A percentile compares a stretch with the other conserved stretches of the same genome.
Evolutionary conservation across 2,329 filamentous ascomycete genomes (phyloP).

Genomic region (Fusarium palustre): DNA sequence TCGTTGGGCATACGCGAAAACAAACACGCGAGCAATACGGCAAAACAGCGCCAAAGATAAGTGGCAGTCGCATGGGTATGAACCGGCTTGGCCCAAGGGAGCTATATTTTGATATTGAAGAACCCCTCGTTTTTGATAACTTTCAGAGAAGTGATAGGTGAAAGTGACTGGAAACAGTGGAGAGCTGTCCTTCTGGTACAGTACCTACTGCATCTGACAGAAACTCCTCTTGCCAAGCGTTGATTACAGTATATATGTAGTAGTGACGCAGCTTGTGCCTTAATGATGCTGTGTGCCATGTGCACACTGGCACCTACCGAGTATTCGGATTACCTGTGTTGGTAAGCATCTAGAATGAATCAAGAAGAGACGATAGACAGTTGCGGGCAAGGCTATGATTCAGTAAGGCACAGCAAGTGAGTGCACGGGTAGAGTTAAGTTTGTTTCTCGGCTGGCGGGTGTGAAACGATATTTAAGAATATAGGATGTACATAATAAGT

Average conservation of each 20-base stretch:
- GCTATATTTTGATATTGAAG: neutral
- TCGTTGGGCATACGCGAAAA: conserved; percentile 16
- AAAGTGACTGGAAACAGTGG: neutral
- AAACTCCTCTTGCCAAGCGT: conserved; percentile 3
- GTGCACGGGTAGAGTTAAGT: neutral
- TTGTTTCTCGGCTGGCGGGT: conserved; percentile 2
- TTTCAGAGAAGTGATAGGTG: neutral
- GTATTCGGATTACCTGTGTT: conserved; percentile 11
- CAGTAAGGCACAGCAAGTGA: neutral
- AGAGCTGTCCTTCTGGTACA: neutral
- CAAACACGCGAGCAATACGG: conserved; percentile 26
- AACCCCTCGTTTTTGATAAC: neutral
- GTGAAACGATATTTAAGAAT: neutral
- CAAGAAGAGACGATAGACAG: conserved; percentile 7
- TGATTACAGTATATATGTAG: neutral
- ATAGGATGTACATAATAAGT: neutral
- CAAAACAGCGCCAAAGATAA: conserved; percentile 27
- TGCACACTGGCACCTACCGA: conserved; percentile 31
- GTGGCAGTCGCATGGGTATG: conserved; percentile 2
- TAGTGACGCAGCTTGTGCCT: conserved; percentile 25
- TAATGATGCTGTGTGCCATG: conserved; percentile 30
- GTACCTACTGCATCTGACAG: neutral
- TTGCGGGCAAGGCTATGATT: neutral
- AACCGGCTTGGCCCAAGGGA: neutral
- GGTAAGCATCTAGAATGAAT: conserved; percentile 24